A percentile compares a stretch with the other conserved stretches of the same genome.
These are phyloP conservation scores for Penicillium samsonianum DNA, from an alignment of 495 filamentous ascomycete species.

Conservation along the genomic window DNA sequence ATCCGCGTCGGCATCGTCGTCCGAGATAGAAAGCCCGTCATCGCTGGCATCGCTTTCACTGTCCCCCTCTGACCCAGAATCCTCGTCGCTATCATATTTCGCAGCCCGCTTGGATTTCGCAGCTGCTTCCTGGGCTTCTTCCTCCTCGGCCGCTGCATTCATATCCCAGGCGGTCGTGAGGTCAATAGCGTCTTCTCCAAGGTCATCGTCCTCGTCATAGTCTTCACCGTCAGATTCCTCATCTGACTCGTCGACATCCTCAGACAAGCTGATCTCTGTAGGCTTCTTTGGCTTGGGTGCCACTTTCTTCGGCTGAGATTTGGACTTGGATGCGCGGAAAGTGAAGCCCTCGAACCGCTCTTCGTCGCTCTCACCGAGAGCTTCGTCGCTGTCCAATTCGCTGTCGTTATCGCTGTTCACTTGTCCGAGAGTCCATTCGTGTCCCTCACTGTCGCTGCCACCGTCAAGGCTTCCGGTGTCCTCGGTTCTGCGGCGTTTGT, in stretches of 20 bases:
- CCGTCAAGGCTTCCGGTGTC: slow-evolving; percentile 46
- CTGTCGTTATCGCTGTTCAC: slow-evolving; percentile 75
- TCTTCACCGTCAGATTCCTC: slow-evolving; percentile 51
- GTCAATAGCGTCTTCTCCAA: slow-evolving; percentile 86
- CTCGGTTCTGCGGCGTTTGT: slow-evolving; percentile 46
- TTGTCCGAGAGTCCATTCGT: slow-evolving; percentile 81
- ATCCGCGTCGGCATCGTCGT: slow-evolving; percentile 59
- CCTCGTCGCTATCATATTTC: slow-evolving; percentile 38
- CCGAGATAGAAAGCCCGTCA: slow-evolving; percentile 52
- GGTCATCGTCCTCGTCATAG: slow-evolving; percentile 51
- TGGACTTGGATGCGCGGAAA: slow-evolving; percentile 62
- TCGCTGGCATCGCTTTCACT: slow-evolving; percentile 54
- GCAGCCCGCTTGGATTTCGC: slow-evolving; percentile 35
- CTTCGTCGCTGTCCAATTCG: slow-evolving; percentile 90
- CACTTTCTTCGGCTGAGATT: slow-evolving; percentile 33
- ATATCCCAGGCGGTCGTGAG: slow-evolving; percentile 79
- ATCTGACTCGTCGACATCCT: slow-evolving; percentile 56
- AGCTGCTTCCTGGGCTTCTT: slow-evolving; percentile 33
- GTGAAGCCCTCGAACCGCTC: slow-evolving; percentile 75
- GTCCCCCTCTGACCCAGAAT: slow-evolving; percentile 40
- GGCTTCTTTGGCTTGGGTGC: slow-evolving; percentile 28
- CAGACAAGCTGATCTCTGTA: slow-evolving; percentile 54
- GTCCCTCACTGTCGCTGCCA: slow-evolving; percentile 84
- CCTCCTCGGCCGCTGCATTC: slow-evolving; percentile 55
- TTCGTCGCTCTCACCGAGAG: slow-evolving; percentile 86